A percentile compares a stretch with the other conserved stretches of the same genome.
These are phyloP conservation scores for Wickerhamiella siamensis DNA, from an alignment of 805 yeast genomes.

Conservation along the genomic window DNA sequence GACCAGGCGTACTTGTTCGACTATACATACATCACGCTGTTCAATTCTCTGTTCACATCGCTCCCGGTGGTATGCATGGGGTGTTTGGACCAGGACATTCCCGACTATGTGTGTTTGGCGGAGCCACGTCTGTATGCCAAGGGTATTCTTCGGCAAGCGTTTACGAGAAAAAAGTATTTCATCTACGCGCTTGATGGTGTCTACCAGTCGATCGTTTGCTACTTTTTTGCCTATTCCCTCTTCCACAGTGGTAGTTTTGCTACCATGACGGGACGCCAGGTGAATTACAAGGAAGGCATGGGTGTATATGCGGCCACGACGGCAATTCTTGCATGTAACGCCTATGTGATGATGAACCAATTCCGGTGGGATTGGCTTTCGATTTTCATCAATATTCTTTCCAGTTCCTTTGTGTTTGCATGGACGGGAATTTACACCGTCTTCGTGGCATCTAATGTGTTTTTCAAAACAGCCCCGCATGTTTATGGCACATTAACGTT, in stretches of 20 bases:
- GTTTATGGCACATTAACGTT: constrained; percentile 45
- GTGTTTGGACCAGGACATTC: constrained; percentile 61
- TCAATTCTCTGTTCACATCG: constrained; percentile 69
- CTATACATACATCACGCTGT: constrained; percentile 63
- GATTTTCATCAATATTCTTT: constrained; percentile 36
- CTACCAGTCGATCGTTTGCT: constrained; percentile 56
- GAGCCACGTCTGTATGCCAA: constrained; percentile 58
- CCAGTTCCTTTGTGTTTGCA: constrained; percentile 43
- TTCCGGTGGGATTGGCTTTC: constrained; percentile 69
- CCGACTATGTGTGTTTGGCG: constrained; percentile 45
- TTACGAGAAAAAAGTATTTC: constrained; percentile 46
- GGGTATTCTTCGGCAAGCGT: constrained; percentile 51
- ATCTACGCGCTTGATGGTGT: constrained; percentile 55
- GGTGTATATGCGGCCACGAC: constrained; percentile 50
- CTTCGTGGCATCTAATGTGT: constrained; percentile 37
- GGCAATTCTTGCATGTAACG: constrained; percentile 49
- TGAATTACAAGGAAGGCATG: constrained; percentile 58
- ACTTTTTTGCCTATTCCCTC: constrained; percentile 50
- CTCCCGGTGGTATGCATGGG: constrained; percentile 64
- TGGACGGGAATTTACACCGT: constrained; percentile 78
- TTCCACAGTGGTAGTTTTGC: constrained; percentile 34
- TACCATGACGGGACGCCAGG: constrained; percentile 33
- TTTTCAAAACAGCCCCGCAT: constrained; percentile 50
- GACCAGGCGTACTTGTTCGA: constrained; percentile 69
- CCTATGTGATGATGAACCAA: constrained; percentile 54